A percentile compares a stretch with the other conserved stretches of the same genome.
Conservation (phyloP, 2,329 filamentous ascomycete genomes). For the Cladosporium cucumerinum region DNA sequence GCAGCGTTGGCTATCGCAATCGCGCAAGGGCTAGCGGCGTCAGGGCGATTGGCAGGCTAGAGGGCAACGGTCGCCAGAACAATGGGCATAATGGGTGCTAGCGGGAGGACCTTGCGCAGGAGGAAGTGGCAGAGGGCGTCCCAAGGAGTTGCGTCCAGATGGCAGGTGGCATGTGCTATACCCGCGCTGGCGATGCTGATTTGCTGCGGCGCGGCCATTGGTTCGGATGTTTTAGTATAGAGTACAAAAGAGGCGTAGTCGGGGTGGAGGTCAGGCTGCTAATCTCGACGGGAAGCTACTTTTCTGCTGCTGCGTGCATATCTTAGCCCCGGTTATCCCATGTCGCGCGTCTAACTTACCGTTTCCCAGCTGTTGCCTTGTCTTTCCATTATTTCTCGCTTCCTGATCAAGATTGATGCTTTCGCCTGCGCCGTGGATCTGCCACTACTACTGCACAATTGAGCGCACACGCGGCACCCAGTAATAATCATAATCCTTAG, state of each 20-base stretch:
- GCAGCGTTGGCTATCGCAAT: constrained; percentile 4
- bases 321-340: neutral
- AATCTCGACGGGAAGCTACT: constrained; percentile 4
- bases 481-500: neutral
- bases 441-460: neutral
- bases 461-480: neutral
- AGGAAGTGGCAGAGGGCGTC: neutral
- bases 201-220: constrained; percentile 4
- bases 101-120: neutral
- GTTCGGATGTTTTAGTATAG: constrained; percentile 10
- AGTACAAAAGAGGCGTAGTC: neutral
- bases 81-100: neutral
- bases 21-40: constrained; percentile 4
- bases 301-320: neutral
- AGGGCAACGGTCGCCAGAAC: neutral
- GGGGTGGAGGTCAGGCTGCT: neutral
- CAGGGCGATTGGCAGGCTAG: neutral
- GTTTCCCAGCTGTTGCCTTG: neutral
- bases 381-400: neutral
- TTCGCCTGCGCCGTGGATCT: constrained; percentile 9
- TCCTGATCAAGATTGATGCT: constrained; percentile 2
- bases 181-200: constrained; percentile 1
- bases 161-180: neutral
- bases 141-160: neutral
- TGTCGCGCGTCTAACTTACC: neutral